Evolutionary conservation across 2,329 filamentous ascomycete genomes (phyloP).

Genomic region (Plenodomus lindquistii): DNA sequence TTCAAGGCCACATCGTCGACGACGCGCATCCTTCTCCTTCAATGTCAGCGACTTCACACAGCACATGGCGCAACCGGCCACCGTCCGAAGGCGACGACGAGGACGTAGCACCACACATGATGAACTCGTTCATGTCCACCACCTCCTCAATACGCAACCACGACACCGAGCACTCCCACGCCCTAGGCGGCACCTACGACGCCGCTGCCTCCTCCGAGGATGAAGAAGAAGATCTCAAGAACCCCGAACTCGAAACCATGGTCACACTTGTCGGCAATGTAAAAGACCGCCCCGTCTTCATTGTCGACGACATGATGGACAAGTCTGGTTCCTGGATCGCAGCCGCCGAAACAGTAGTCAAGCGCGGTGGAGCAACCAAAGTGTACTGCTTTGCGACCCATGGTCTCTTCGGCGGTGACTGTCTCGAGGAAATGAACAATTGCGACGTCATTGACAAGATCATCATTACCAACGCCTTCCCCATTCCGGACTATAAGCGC

Average conservation of each 20-base stretch:
- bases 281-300: constrained; percentile 82
- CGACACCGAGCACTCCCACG: constrained; percentile 61
- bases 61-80: constrained; percentile 48
- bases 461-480: constrained; percentile 96
- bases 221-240: constrained; percentile 85
- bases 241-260: constrained; percentile 84
- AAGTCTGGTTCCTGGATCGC: constrained; percentile 97
- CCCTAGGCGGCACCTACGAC: constrained; percentile 82
- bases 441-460: constrained; percentile 94
- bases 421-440: constrained; percentile 83
- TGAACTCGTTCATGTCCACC: constrained; percentile 77
- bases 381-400: constrained; percentile 99
- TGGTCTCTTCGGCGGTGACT: constrained; percentile 88
- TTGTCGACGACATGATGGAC: constrained; percentile 99
- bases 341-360: constrained; percentile 93
- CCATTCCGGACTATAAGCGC: constrained; percentile 75
- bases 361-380: constrained; percentile 85
- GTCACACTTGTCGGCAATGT: constrained; percentile 98
- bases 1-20: constrained; percentile 94
- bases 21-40: constrained; percentile 85
- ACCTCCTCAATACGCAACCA: constrained; percentile 61
- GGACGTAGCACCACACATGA: constrained; percentile 78
- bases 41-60: constrained; percentile 66
- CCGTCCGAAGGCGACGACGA: constrained; percentile 53
- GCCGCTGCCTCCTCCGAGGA: constrained; percentile 84